phyloP scores from a whole-genome alignment of 805 yeast species.

The Grigorovia transvaalensis region DNA sequence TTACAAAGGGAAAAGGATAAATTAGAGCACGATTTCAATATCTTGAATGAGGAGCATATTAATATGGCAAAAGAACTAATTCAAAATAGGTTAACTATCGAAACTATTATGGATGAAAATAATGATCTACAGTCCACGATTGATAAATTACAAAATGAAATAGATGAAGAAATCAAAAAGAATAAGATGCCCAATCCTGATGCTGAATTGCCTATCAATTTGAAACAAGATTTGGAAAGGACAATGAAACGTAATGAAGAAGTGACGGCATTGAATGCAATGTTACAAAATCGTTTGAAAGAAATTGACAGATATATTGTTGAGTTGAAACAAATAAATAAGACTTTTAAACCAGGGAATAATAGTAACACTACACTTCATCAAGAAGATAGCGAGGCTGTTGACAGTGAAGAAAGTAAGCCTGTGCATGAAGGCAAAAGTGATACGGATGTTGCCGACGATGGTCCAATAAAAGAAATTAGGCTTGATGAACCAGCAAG shows the following conservation, averaged over 20 bases:
- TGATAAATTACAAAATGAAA: conserved; percentile 34
- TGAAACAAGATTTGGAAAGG: conserved; percentile 43
- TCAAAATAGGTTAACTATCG: conserved; percentile 61
- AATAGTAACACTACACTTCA: not conserved
- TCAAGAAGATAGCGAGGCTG: not conserved
- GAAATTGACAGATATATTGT: conserved; percentile 35
- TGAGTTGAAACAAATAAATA: conserved; percentile 26
- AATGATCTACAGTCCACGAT: conserved; percentile 44
- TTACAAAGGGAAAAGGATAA: conserved; percentile 63
- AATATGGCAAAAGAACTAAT: conserved; percentile 83
- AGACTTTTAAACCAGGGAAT: not conserved
- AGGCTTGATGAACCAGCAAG: not conserved
- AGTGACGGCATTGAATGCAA: conserved; percentile 54
- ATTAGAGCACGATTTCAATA: conserved; percentile 57
- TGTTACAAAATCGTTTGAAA: conserved; percentile 43
- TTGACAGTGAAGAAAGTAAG: not conserved
- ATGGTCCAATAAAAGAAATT: not conserved
- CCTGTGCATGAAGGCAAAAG: not conserved
- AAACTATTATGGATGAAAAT: conserved; percentile 68
- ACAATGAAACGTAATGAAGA: conserved; percentile 53
- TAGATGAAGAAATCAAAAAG: conserved; percentile 28
- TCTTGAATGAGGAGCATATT: conserved; percentile 72
- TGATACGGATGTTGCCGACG: not conserved
- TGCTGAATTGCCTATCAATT: conserved; percentile 29
- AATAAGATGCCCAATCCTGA: conserved; percentile 27